Evolutionary conservation across 345 rosid species (phyloP).

Genomic region (Citrus medica): DNA sequence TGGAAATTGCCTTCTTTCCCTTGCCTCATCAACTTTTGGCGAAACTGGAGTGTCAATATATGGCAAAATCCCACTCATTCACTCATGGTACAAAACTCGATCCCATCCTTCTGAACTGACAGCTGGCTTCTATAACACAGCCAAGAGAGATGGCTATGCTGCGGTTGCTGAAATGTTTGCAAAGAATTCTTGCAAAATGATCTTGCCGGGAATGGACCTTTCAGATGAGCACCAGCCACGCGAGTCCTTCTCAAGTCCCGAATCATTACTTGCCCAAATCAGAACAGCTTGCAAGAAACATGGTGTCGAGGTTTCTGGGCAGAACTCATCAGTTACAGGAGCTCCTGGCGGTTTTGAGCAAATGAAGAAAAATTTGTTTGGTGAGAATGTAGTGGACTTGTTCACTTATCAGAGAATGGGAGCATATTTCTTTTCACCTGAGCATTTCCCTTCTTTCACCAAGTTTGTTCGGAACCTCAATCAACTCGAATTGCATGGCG

Average conservation of each 20-base stretch:
- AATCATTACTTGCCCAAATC: slow-evolving; percentile 54
- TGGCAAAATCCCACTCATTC: slow-evolving; percentile 71
- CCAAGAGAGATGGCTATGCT: slow-evolving; percentile 59
- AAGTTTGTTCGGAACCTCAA: slow-evolving; percentile 58
- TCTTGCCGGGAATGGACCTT: slow-evolving; percentile 85
- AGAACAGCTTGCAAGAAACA: slow-evolving; percentile 56
- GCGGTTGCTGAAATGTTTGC: slow-evolving; percentile 59
- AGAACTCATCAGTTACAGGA: slow-evolving; percentile 46
- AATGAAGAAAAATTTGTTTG: slow-evolving; percentile 52
- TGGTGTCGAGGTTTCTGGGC: slow-evolving; percentile 66
- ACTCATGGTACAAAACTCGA: slow-evolving; percentile 67
- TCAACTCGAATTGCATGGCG: slow-evolving; percentile 44
- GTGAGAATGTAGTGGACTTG: slow-evolving; percentile 36
- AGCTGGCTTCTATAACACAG: slow-evolving; percentile 71
- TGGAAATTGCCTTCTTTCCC: slow-evolving; percentile 62
- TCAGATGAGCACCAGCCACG: slow-evolving; percentile 52
- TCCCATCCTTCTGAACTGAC: slow-evolving; percentile 77
- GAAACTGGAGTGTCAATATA: slow-evolving; percentile 33
- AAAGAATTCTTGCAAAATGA: slow-evolving; percentile 74
- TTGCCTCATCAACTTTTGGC: slow-evolving; percentile 52
- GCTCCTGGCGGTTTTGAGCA: slow-evolving; percentile 55
- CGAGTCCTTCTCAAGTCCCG: slow-evolving; percentile 59
- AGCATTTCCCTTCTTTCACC: slow-evolving; percentile 78
- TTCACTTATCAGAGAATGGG: slow-evolving; percentile 96
- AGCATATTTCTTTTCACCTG: slow-evolving; percentile 91